Conservation (phyloP, 2,329 filamentous ascomycete species). For the Blastomyces silverae region DNA sequence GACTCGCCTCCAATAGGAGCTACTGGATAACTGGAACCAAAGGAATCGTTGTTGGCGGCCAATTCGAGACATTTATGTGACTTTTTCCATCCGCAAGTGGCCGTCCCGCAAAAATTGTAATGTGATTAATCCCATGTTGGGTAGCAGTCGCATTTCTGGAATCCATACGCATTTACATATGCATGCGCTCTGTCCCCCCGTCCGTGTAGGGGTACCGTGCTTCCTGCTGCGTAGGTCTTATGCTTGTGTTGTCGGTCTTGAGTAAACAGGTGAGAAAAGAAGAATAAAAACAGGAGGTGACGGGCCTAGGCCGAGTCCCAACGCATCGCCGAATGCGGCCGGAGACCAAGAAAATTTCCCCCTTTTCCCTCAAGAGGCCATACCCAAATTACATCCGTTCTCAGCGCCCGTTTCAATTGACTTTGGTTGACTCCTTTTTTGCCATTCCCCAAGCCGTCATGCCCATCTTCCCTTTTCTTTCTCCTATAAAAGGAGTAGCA, state of each 20-base stretch:
- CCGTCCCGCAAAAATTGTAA: neutral
- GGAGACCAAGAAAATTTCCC: neutral
- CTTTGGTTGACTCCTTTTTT: neutral
- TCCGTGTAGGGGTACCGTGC: neutral
- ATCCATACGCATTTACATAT: constrained; percentile 2
- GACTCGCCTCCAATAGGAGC: neutral
- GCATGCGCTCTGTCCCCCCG: constrained; percentile 1
- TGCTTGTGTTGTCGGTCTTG: neutral
- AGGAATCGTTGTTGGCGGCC: neutral
- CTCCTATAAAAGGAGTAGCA: neutral
- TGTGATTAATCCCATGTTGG: neutral
- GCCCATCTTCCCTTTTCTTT: neutral
- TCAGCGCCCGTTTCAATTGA: neutral
- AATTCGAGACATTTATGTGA: neutral
- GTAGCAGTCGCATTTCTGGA: neutral
- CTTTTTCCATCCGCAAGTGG: neutral
- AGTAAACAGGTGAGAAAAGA: neutral
- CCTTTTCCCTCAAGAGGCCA: neutral
- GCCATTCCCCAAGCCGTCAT: neutral
- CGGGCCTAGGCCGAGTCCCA: neutral
- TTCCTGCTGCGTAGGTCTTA: neutral
- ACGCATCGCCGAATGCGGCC: neutral
- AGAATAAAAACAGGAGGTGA: neutral
- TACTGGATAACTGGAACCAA: neutral
- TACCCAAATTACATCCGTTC: neutral